Evolutionary conservation across 2,329 filamentous ascomycete genomes (phyloP).

Genomic region (Lasiodiplodia hormozganensis): DNA sequence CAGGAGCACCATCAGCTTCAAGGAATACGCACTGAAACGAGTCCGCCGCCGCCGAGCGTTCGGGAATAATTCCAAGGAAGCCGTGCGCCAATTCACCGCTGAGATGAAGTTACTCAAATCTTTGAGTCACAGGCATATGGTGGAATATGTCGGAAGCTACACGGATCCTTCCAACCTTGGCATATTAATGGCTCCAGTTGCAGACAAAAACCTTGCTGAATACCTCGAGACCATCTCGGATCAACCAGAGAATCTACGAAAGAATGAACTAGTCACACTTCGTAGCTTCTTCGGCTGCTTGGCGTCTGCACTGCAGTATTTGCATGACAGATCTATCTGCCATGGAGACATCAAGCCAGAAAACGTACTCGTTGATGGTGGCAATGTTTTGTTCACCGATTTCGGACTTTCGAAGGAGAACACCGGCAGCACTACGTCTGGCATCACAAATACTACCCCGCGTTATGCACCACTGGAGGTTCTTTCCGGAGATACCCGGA

Average conservation of each 20-base stretch:
- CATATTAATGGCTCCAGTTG: slow-evolving; percentile 45
- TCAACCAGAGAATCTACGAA: neutral
- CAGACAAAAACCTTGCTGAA: slow-evolving; percentile 44
- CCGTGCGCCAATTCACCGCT: slow-evolving; percentile 35
- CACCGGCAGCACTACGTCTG: slow-evolving; percentile 32
- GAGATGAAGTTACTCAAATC: slow-evolving; percentile 41
- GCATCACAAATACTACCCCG: slow-evolving; percentile 28
- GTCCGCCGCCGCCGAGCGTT: slow-evolving; percentile 35
- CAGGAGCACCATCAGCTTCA: slow-evolving; percentile 36
- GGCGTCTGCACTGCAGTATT: slow-evolving; percentile 38
- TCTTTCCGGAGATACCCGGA: slow-evolving; percentile 29
- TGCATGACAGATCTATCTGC: slow-evolving; percentile 33
- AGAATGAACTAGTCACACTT: slow-evolving; percentile 32
- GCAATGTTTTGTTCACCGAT: slow-evolving; percentile 34
- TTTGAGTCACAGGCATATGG: slow-evolving; percentile 40
- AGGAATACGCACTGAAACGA: slow-evolving; percentile 41
- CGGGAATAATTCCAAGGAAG: slow-evolving; percentile 29
- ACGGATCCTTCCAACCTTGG: slow-evolving; percentile 41
- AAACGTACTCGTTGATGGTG: slow-evolving; percentile 36
- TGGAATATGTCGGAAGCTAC: slow-evolving; percentile 42
- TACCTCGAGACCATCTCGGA: slow-evolving; percentile 36
- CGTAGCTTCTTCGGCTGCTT: slow-evolving; percentile 46
- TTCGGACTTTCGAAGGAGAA: slow-evolving; percentile 37
- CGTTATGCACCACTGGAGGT: slow-evolving; percentile 36
- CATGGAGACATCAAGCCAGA: slow-evolving; percentile 38